Conservation (phyloP, 768 basidiomycete species). For the Collybiopsis luxurians region DNA sequence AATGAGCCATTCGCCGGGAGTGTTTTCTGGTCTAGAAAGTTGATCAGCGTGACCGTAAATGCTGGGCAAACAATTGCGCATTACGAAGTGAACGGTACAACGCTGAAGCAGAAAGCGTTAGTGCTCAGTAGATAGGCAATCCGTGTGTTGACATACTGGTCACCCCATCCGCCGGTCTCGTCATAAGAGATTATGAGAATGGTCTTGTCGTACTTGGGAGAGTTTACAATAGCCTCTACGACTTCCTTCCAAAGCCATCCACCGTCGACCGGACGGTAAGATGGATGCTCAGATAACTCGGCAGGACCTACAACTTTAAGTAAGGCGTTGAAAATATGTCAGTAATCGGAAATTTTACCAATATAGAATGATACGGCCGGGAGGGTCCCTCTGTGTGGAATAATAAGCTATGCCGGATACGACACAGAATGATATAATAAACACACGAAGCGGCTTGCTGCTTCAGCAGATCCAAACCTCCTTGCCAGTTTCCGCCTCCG, state of each 20-base stretch:
- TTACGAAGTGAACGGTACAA: slow-evolving; percentile 3
- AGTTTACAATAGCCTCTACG: slow-evolving; percentile 1
- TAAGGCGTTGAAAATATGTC: background rate
- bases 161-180: slow-evolving; percentile 5
- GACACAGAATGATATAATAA: too few species aligned
- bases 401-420: background rate
- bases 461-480: slow-evolving; percentile 5
- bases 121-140: background rate
- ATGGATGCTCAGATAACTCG: slow-evolving; percentile 9
- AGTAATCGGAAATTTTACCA: background rate
- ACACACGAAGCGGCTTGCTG: background rate
- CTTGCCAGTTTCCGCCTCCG: slow-evolving; percentile 9
- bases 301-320: background rate
- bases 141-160: slow-evolving; percentile 1
- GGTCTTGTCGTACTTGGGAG: slow-evolving; percentile 10
- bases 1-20: background rate
- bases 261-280: slow-evolving; percentile 7
- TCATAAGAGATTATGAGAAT: slow-evolving; percentile 6
- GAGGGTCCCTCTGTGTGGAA: background rate
- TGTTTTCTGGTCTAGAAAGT: slow-evolving; percentile 1
- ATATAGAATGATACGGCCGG: slow-evolving; percentile 9
- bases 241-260: slow-evolving; percentile 6
- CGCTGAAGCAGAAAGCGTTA: background rate
- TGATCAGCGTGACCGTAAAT: background rate
- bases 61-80: background rate